Percentiles rank a stretch among this genome's conserved stretches.
phyloP scores from a whole-genome alignment of 495 filamentous ascomycete species.

The Penicillium canariense region DNA sequence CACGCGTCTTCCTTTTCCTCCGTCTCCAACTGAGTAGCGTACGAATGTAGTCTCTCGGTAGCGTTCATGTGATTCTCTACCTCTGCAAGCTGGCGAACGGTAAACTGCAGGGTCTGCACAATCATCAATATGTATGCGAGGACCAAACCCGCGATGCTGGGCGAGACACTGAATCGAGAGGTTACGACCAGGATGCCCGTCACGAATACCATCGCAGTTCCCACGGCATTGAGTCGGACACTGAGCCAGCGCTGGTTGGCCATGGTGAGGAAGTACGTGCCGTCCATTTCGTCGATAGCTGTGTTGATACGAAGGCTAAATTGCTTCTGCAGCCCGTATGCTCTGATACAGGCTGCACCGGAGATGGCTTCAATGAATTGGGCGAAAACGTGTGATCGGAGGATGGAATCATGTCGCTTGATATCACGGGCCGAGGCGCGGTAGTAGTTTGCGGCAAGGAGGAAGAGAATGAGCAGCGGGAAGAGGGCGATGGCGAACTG shows the following conservation, averaged over 20 bases:
- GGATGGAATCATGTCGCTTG: constrained; percentile 87
- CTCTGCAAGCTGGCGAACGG: constrained; percentile 89
- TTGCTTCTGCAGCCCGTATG: constrained; percentile 74
- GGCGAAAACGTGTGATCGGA: constrained; percentile 85
- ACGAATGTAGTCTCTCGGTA: constrained; percentile 87
- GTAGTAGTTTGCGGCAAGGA: constrained; percentile 85
- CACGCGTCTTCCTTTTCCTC: too few relatives aligned
- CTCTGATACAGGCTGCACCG: constrained; percentile 79
- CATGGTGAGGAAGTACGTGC: constrained; percentile 90
- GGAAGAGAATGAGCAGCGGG: constrained; percentile 74
- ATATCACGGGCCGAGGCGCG: constrained; percentile 87
- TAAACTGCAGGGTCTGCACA: constrained; percentile 95
- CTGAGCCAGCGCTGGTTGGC: constrained; percentile 92
- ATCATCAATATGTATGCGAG: constrained; percentile 90
- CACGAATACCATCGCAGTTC: constrained; percentile 77
- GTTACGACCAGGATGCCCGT: constrained; percentile 90
- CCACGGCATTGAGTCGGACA: constrained; percentile 78
- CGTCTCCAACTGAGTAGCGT: constrained; percentile 81
- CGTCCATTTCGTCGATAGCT: constrained; percentile 85
- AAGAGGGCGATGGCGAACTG: constrained; percentile 82
- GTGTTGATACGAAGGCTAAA: constrained; percentile 65
- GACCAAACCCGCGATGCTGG: constrained; percentile 82
- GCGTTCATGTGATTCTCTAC: constrained; percentile 98
- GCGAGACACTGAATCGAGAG: constrained; percentile 81
- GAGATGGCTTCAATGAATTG: constrained; percentile 85